phyloP scores from a whole-genome alignment of 805 yeast genomes.

The Cyberlindnera veronae region DNA sequence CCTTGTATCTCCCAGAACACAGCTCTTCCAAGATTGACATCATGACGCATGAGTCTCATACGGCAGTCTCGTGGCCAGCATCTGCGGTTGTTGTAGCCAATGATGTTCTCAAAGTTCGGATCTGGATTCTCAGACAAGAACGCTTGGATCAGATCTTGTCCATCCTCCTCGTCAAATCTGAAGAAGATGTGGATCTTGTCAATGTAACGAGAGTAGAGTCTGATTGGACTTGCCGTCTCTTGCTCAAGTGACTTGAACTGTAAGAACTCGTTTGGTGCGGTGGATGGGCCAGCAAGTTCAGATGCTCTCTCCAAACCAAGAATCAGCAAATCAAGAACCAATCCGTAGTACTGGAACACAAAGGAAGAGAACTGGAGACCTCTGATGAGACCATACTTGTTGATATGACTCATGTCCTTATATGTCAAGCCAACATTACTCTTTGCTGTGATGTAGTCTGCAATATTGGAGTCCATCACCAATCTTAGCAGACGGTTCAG shows the following conservation, averaged over 20 bases:
- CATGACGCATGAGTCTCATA: conserved; percentile 87
- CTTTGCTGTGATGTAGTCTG: conserved; percentile 91
- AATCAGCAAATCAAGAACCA: conserved; percentile 75
- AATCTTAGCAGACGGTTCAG: conserved; percentile 77
- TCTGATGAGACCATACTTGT: conserved; percentile 80
- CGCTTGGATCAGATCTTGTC: conserved; percentile 71
- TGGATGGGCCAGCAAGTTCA: conserved; percentile 79
- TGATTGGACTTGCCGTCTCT: conserved; percentile 71
- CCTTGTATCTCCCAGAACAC: conserved; percentile 85
- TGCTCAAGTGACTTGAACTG: conserved; percentile 58
- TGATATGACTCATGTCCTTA: conserved; percentile 94
- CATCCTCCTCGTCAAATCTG: conserved; percentile 68
- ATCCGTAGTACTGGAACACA: conserved; percentile 85
- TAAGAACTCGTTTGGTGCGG: conserved; percentile 70
- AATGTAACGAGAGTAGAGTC: conserved; percentile 76
- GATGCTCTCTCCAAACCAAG: conserved; percentile 84
- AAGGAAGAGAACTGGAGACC: conserved; percentile 92
- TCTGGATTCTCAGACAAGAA: conserved; percentile 84
- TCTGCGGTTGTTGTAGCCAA: conserved; percentile 81
- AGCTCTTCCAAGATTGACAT: conserved; percentile 90
- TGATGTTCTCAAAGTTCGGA: conserved; percentile 82
- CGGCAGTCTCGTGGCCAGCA: conserved; percentile 95
- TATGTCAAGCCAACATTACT: conserved; percentile 78
- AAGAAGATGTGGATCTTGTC: conserved; percentile 80
- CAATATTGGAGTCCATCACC: conserved; percentile 84